These are phyloP conservation scores for Hericium alpestre DNA, from an alignment of 768 basidiomycete species.

Conservation along the genomic window DNA sequence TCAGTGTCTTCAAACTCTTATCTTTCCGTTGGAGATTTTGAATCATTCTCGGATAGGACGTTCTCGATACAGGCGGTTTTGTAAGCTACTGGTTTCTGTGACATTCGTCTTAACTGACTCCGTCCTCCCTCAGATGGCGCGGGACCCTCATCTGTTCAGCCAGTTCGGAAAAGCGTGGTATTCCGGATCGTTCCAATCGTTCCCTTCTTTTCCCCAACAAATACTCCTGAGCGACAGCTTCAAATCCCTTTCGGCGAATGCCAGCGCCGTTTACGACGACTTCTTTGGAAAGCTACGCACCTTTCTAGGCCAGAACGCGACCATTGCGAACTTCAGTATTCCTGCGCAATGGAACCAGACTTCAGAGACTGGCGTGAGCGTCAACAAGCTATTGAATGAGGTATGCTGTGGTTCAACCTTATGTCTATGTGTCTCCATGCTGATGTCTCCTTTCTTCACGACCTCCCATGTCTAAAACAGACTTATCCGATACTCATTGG, in stretches of 20 bases:
- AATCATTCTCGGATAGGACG: background rate
- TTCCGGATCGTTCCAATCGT: background rate
- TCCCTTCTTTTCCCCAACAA: background rate
- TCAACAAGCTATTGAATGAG: background rate
- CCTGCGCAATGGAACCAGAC: background rate
- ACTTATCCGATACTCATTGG: background rate
- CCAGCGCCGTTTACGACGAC: background rate
- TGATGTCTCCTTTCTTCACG: too few relatives aligned
- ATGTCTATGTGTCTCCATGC: too few relatives aligned
- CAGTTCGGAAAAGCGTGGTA: background rate
- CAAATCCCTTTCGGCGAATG: background rate
- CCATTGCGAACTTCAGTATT: background rate
- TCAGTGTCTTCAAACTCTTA: background rate
- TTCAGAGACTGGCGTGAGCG: background rate
- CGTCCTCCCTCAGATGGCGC: background rate
- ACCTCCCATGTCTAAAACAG: background rate
- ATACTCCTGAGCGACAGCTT: background rate
- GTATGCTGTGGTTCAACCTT: background rate
- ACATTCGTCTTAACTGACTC: background rate
- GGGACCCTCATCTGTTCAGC: background rate
- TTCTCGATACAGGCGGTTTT: background rate
- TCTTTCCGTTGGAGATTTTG: background rate
- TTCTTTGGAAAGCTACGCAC: background rate
- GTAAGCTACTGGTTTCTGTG: background rate
- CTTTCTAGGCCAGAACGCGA: background rate